A percentile compares a stretch with the other conserved stretches of the same genome.
Evolutionary conservation across 352 stramenopile genomes (phyloP).

Genomic region (Discostella stelligera): DNA sequence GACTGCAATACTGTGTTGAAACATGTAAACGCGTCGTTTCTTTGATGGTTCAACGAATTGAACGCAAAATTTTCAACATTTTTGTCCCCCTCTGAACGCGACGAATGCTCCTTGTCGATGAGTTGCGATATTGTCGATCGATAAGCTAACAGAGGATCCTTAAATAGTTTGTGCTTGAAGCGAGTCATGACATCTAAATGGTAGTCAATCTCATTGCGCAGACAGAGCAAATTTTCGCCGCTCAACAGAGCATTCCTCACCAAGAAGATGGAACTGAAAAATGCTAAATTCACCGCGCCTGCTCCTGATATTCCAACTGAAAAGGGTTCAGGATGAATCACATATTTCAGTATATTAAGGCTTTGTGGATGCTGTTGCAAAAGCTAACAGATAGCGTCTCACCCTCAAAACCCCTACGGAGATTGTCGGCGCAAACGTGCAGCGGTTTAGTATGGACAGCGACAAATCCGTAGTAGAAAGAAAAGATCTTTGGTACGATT

Average conservation of each 20-base stretch:
- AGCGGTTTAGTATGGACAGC: conserved; percentile 26
- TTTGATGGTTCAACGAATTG: neutral
- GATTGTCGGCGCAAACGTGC: conserved; percentile 19
- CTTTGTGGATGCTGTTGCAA: neutral
- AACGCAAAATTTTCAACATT: neutral
- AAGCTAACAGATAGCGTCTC: neutral
- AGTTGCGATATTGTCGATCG: conserved; percentile 22
- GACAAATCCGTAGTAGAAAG: conserved; percentile 28
- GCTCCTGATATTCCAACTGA: conserved; percentile 11
- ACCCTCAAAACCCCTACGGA: conserved; percentile 22
- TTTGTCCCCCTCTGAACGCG: neutral
- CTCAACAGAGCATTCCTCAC: conserved; percentile 2
- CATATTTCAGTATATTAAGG: neutral
- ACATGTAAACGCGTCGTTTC: neutral
- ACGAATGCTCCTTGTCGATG: conserved; percentile 20
- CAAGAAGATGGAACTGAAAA: conserved; percentile 9
- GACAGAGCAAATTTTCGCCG: conserved; percentile 14
- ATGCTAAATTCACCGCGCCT: conserved; percentile 2
- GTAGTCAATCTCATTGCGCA: conserved; percentile 22
- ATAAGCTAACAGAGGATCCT: conserved; percentile 3
- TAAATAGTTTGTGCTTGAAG: neutral
- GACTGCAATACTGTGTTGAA: conserved; percentile 18
- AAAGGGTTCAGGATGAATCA: neutral
- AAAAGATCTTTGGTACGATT: conserved; percentile 25
- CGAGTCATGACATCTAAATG: conserved; percentile 6